A percentile compares a stretch with the other conserved stretches of the same genome.
Conservation (phyloP, 805 yeast species). For the Wickerhamomyces strasburgensis region DNA sequence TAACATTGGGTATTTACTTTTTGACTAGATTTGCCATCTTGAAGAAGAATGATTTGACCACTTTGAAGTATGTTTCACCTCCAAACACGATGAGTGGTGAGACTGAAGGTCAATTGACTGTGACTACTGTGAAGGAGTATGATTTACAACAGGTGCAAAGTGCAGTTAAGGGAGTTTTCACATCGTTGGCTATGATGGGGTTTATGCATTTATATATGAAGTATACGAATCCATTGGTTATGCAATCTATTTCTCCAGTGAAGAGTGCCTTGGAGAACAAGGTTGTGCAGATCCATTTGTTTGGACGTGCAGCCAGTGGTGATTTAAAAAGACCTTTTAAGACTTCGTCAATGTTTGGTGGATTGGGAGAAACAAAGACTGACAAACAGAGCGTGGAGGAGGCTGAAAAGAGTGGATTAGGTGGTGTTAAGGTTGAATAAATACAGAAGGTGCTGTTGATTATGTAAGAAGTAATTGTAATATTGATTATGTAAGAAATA, state of each 20-base stretch:
- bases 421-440: constrained; percentile 61
- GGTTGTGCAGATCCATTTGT: constrained; percentile 85
- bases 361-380: constrained; percentile 52
- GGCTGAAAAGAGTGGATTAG: constrained; percentile 80
- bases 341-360: constrained; percentile 75
- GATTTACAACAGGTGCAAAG: constrained; percentile 82
- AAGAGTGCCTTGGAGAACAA: constrained; percentile 88
- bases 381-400: constrained; percentile 83
- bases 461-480: not conserved
- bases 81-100: constrained; percentile 76
- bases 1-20: constrained; percentile 64
- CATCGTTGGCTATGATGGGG: constrained; percentile 93
- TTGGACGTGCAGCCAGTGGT: constrained; percentile 77
- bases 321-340: constrained; percentile 96
- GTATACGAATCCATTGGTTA: constrained; percentile 93
- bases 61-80: constrained; percentile 85
- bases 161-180: constrained; percentile 77
- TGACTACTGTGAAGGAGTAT: constrained; percentile 92
- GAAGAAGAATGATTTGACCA: constrained; percentile 83
- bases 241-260: constrained; percentile 89
- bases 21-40: constrained; percentile 55
- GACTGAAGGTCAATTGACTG: constrained; percentile 65
- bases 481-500: no score
- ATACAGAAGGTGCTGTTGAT: no score
- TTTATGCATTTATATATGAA: constrained; percentile 98